Evolutionary conservation across 1,139 yeast genomes (phyloP).

Genomic region (Williopsis jadinii): DNA sequence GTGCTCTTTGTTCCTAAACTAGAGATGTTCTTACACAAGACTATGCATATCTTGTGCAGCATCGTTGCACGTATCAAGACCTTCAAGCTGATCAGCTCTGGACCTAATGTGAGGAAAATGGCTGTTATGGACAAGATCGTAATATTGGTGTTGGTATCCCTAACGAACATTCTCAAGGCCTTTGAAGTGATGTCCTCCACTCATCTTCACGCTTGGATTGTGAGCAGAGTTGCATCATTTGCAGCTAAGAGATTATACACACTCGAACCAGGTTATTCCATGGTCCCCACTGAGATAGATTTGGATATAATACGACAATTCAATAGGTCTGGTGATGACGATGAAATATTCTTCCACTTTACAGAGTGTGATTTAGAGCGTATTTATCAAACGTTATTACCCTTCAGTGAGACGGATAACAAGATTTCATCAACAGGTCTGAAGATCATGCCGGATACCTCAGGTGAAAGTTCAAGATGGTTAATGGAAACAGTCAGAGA

Average conservation of each 20-base stretch:
- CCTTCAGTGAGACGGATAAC: background rate
- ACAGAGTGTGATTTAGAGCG: slow-evolving; percentile 7
- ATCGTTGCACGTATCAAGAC: slow-evolving; percentile 13
- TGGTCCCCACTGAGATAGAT: slow-evolving; percentile 3
- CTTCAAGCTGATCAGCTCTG: slow-evolving; percentile 7
- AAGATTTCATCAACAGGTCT: no score
- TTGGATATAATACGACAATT: slow-evolving; percentile 7
- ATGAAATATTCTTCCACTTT: slow-evolving; percentile 9
- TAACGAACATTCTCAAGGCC: slow-evolving; percentile 6
- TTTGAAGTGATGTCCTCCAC: slow-evolving; percentile 10
- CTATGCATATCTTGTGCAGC: slow-evolving; percentile 12
- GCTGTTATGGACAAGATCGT: background rate
- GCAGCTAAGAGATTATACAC: slow-evolving; percentile 8
- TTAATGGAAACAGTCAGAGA: no score
- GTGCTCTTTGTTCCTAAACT: slow-evolving; percentile 14
- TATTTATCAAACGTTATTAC: background rate
- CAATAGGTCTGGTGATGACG: slow-evolving; percentile 12
- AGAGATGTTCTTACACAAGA: slow-evolving; percentile 15
- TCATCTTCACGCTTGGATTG: slow-evolving; percentile 20
- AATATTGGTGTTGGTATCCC: background rate
- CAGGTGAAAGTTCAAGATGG: no score
- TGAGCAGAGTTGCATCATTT: slow-evolving; percentile 14
- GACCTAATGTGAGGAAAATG: background rate
- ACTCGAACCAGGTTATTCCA: slow-evolving; percentile 8
- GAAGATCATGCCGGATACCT: no score